A percentile compares a stretch with the other conserved stretches of the same genome.
These are phyloP conservation scores for Brassica nigra DNA, from an alignment of 345 rosid genomes.

Conservation along the genomic window DNA sequence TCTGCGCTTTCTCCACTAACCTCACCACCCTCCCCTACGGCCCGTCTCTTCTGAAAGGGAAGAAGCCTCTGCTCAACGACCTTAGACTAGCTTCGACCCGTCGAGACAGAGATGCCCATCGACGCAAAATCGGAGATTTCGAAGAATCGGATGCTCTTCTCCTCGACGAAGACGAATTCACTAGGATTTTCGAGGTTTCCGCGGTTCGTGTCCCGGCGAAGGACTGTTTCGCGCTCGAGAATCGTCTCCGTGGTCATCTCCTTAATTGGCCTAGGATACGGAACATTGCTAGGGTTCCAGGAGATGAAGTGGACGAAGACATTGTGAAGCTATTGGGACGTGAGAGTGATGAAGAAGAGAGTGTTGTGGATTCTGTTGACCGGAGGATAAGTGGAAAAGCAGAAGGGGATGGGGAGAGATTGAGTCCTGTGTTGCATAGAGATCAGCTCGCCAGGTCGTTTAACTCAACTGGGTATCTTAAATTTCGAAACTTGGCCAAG, in stretches of 20 bases:
- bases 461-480: constrained; percentile 63
- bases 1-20: constrained; percentile 41
- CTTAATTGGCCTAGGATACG: constrained; percentile 81
- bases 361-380: constrained; percentile 40
- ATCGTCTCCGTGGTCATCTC: constrained; percentile 81
- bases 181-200: constrained; percentile 58
- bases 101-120: constrained; percentile 15
- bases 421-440: constrained; percentile 63
- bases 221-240: constrained; percentile 66
- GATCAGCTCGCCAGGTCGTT: constrained; percentile 65
- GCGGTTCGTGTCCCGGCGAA: constrained; percentile 73
- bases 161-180: constrained; percentile 57
- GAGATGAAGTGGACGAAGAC: constrained; percentile 69
- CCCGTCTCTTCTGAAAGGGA: constrained; percentile 80
- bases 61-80: constrained; percentile 29
- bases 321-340: constrained; percentile 41
- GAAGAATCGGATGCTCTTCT: constrained; percentile 46
- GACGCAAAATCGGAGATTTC: constrained; percentile 2
- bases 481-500: constrained; percentile 77
- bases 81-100: constrained; percentile 1
- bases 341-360: constrained; percentile 1
- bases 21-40: constrained; percentile 52
- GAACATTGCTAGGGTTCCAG: constrained; percentile 77
- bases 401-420: constrained; percentile 52
- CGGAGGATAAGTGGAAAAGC: constrained; percentile 53